Percentiles rank a stretch among this genome's conserved stretches.
These are phyloP conservation scores for Pseudoperonospora humuli DNA, from an alignment of 352 stramenopile species.

Conservation along the genomic window DNA sequence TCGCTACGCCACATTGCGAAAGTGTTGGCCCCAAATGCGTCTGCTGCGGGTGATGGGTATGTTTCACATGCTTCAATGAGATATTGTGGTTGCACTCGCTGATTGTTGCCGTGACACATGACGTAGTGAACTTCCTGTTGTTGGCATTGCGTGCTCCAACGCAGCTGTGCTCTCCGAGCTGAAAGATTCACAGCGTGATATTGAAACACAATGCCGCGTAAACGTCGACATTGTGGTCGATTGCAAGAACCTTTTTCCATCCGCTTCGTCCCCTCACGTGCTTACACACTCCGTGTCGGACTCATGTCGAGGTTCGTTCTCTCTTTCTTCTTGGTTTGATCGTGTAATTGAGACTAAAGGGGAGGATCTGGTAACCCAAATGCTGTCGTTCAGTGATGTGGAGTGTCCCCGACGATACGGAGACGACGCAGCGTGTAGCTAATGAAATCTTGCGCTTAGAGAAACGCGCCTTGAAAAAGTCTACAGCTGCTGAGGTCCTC, in stretches of 20 bases:
- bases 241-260: neutral
- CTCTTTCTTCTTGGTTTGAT: neutral
- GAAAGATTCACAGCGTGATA: slow-evolving; percentile 29
- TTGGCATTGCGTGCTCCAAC: slow-evolving; percentile 31
- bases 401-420: slow-evolving; percentile 48
- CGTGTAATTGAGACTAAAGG: neutral
- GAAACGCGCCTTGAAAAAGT: slow-evolving; percentile 56
- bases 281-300: slow-evolving; percentile 51
- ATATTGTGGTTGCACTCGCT: neutral
- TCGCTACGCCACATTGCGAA: slow-evolving; percentile 86
- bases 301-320: slow-evolving; percentile 38
- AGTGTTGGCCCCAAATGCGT: slow-evolving; percentile 45
- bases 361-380: neutral
- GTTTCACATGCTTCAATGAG: neutral
- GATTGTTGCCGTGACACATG: neutral
- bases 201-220: slow-evolving; percentile 42
- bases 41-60: slow-evolving; percentile 20
- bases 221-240: slow-evolving; percentile 17
- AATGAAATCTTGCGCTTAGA: slow-evolving; percentile 54
- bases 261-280: slow-evolving; percentile 15
- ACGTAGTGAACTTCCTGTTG: slow-evolving; percentile 16
- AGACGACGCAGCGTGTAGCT: slow-evolving; percentile 56
- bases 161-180: slow-evolving; percentile 22
- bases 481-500: slow-evolving; percentile 38
- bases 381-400: slow-evolving; percentile 39